Evolutionary conservation across 495 filamentous ascomycete species (phyloP).

Genomic region (Aspergillus cristatus): DNA sequence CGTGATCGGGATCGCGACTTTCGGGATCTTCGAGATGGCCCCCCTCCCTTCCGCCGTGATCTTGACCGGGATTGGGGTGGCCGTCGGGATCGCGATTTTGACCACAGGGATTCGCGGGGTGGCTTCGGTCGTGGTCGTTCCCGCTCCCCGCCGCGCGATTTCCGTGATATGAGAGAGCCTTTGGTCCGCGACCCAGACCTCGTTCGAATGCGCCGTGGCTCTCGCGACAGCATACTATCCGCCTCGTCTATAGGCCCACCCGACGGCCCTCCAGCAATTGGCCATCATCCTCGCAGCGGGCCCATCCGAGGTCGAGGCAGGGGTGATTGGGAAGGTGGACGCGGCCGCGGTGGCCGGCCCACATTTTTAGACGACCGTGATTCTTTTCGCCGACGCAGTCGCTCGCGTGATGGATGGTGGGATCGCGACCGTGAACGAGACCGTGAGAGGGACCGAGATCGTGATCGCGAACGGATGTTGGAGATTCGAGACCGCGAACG

Average conservation of each 20-base stretch:
- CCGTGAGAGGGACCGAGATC: constrained; percentile 27
- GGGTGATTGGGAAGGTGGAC: constrained; percentile 54
- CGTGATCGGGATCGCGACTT: constrained; percentile 35
- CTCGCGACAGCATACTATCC: constrained; percentile 55
- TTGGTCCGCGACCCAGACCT: constrained; percentile 30
- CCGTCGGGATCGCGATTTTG: constrained; percentile 34
- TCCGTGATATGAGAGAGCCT: constrained; percentile 39
- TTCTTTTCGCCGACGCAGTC: constrained; percentile 47
- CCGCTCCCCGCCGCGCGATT: constrained; percentile 38
- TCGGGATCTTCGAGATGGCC: constrained; percentile 30
- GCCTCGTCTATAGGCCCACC: constrained; percentile 63
- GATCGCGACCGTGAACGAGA: constrained; percentile 32
- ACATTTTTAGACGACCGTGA: constrained; percentile 56
- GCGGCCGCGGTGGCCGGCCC: constrained; percentile 41
- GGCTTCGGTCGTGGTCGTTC: constrained; percentile 38
- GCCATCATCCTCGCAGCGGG: constrained; percentile 45
- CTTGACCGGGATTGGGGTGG: constrained; percentile 30
- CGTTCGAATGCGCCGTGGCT: constrained; percentile 46
- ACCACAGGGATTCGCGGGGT: constrained; percentile 28
- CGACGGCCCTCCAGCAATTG: constrained; percentile 37
- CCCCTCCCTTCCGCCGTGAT: constrained; percentile 28
- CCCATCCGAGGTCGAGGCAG: constrained; percentile 54
- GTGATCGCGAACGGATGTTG: constrained; percentile 25
- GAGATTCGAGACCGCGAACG: constrained; percentile 17
- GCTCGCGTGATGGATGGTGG: constrained; percentile 59